Conservation (phyloP, 202 grass and related monocot species). For the Carex sylvatica region DNA sequence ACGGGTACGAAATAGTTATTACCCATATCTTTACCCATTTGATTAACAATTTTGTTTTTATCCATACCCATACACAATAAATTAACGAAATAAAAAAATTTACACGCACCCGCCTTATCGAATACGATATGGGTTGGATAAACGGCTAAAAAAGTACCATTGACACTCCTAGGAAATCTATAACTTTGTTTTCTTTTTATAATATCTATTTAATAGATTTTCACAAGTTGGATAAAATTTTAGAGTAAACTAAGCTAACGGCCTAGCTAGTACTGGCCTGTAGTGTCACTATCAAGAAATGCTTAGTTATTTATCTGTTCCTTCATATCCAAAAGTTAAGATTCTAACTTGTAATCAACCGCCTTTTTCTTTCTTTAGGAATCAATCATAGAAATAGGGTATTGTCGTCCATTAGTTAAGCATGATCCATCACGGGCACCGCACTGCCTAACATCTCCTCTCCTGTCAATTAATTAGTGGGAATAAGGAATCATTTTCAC, state of each 20-base stretch:
- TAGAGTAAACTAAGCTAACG: not conserved
- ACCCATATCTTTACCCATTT: no score
- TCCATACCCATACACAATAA: no score
- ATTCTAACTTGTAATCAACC: not conserved
- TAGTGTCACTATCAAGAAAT: not conserved
- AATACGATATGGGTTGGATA: no score
- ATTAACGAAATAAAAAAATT: no score
- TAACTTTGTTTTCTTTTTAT: no score
- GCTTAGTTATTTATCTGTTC: not conserved
- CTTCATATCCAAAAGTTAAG: not conserved
- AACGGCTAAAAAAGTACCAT: no score
- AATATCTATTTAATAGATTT: no score
- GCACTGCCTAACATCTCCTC: not conserved
- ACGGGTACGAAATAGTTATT: no score
- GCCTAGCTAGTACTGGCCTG: not conserved
- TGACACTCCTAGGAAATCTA: no score
- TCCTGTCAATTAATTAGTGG: not conserved
- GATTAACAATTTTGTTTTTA: no score
- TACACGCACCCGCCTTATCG: no score
- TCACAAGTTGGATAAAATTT: no score
- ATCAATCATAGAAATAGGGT: constrained; percentile 7
- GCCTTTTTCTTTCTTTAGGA: constrained; percentile 1
- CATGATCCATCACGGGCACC: not conserved
- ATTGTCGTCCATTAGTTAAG: constrained; percentile 13
- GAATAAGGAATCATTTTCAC: not conserved